Conservation (phyloP, 495 filamentous ascomycete genomes). For the Aspergillus egyptiacus region DNA sequence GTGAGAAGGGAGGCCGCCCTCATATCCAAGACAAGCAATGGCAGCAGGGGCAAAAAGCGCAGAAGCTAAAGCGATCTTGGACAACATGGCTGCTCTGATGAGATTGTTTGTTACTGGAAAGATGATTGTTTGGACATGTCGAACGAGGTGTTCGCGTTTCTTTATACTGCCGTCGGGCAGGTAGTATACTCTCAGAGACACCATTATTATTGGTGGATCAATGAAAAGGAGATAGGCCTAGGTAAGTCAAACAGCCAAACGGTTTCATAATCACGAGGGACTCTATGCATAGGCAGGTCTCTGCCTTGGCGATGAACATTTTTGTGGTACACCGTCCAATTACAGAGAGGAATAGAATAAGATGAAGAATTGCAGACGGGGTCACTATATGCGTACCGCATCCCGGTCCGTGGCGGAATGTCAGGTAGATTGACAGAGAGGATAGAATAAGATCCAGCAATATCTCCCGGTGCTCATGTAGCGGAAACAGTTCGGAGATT, state of each 20-base stretch:
- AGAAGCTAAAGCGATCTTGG: conserved; percentile 6
- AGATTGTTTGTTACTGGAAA: background rate
- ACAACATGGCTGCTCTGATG: conserved; percentile 1
- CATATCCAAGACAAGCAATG: conserved; percentile 17
- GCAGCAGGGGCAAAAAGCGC: conserved; percentile 8
- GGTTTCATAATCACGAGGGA: conserved; percentile 12
- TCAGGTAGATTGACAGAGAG: conserved; percentile 5
- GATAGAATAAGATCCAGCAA: background rate
- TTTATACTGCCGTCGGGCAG: background rate
- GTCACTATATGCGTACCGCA: background rate
- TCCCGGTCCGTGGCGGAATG: background rate
- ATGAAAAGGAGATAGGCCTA: background rate
- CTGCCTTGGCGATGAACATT: conserved; percentile 1
- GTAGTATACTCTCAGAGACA: background rate
- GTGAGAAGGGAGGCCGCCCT: conserved; percentile 15
- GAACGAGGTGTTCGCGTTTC: background rate
- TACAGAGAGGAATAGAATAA: background rate
- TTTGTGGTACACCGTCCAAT: conserved; percentile 4
- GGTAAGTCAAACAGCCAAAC: background rate
- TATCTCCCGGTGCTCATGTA: background rate
- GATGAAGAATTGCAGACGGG: background rate
- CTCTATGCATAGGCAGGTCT: background rate
- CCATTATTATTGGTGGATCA: conserved; percentile 7
- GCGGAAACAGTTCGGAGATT: background rate
- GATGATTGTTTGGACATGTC: conserved; percentile 2